Conservation (phyloP, 2,329 filamentous ascomycete genomes). For the Aureobasidium mangrovei region DNA sequence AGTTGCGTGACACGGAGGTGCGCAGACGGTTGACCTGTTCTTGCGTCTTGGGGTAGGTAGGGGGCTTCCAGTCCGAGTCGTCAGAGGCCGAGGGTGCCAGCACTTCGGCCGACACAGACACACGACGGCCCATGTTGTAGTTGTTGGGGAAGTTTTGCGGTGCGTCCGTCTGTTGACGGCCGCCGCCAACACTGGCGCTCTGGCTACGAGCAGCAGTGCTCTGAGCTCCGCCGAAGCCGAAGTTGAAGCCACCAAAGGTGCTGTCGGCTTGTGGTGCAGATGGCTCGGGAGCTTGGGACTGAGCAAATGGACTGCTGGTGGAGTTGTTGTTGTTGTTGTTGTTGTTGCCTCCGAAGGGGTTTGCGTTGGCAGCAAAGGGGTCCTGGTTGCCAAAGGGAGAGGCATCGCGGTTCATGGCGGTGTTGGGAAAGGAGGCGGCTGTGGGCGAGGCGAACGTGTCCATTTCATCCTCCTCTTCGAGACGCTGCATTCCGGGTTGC, state of each 20-base stretch:
- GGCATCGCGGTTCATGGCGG: slow-evolving; percentile 36
- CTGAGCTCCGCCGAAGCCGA: slow-evolving; percentile 20
- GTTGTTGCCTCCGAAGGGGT: slow-evolving; percentile 23
- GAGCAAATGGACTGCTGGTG: slow-evolving; percentile 25
- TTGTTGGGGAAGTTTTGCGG: slow-evolving; percentile 74
- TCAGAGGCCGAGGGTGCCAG: slow-evolving; percentile 79
- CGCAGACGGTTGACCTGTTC: slow-evolving; percentile 76
- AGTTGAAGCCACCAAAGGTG: slow-evolving; percentile 30
- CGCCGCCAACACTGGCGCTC: slow-evolving; percentile 34
- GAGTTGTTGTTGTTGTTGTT: not conserved
- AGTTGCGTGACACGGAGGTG: slow-evolving; percentile 77
- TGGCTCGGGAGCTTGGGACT: slow-evolving; percentile 1
- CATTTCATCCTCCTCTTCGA: slow-evolving; percentile 74
- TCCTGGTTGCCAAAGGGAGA: slow-evolving; percentile 34
- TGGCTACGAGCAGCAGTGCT: slow-evolving; percentile 28
- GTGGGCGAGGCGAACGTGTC: slow-evolving; percentile 70
- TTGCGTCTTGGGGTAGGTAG: slow-evolving; percentile 69
- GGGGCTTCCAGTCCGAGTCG: slow-evolving; percentile 84
- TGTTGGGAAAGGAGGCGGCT: slow-evolving; percentile 36
- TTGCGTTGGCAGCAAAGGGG: slow-evolving; percentile 32
- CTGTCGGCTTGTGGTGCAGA: slow-evolving; percentile 16
- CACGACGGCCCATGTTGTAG: slow-evolving; percentile 88
- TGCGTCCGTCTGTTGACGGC: slow-evolving; percentile 32
- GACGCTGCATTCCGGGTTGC: slow-evolving; percentile 45
- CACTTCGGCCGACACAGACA: slow-evolving; percentile 93